phyloP scores from a whole-genome alignment of 306 rosid species.

The Argentina anserina region DNA sequence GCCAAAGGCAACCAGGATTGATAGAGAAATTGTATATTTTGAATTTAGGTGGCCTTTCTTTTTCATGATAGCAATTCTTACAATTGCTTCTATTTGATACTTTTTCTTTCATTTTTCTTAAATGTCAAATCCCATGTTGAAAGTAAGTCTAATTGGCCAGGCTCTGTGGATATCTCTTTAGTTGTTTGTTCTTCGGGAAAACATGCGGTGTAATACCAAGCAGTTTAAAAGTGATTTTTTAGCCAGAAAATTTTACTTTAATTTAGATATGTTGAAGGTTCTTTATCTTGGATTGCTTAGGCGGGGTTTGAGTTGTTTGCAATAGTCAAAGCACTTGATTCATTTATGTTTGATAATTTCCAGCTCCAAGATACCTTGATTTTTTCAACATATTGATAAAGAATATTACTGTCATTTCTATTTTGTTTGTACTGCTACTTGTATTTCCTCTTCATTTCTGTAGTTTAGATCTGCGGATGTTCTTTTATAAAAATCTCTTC shows the following conservation, averaged over 20 bases:
- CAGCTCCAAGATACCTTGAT: not conserved
- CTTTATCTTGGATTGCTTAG: not conserved
- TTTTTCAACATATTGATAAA: not conserved
- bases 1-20: slow-evolving; percentile 1
- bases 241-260: slow-evolving; percentile 2
- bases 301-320: not conserved
- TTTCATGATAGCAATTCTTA: not conserved
- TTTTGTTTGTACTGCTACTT: not conserved
- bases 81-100: not conserved
- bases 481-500: too few relatives aligned
- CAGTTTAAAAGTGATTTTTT: slow-evolving; percentile 1
- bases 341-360: not conserved
- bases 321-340: not conserved
- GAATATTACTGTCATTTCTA: not conserved
- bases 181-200: not conserved
- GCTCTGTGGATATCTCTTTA: not conserved
- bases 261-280: not conserved
- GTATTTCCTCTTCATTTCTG: not conserved
- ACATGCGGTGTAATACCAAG: not conserved
- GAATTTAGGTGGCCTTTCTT: not conserved
- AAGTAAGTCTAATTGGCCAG: not conserved
- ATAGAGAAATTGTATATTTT: not conserved
- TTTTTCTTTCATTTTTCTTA: not conserved
- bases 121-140: not conserved
- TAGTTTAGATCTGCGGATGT: too few relatives aligned